A percentile compares a stretch with the other conserved stretches of the same genome.
phyloP scores from a whole-genome alignment of 2,329 filamentous ascomycete genomes.

The Xylaria digitata region DNA sequence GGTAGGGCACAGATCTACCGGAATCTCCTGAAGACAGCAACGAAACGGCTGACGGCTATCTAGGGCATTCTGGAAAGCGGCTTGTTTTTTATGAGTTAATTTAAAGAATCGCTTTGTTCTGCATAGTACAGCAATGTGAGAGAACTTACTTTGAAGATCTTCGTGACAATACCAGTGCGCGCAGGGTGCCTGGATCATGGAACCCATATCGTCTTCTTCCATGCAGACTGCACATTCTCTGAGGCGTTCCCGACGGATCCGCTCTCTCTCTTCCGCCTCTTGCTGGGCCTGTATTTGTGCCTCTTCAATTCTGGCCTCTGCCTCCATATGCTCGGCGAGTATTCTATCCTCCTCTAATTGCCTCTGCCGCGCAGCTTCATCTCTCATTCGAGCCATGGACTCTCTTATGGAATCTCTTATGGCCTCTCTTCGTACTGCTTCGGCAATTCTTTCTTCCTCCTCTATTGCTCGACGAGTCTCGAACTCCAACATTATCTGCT shows the following conservation, averaged over 20 bases:
- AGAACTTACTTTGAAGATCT: slow-evolving; percentile 28
- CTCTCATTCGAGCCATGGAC: slow-evolving; percentile 22
- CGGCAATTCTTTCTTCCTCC: slow-evolving; percentile 24
- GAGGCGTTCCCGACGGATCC: slow-evolving; percentile 12
- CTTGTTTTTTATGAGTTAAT: too few relatives aligned
- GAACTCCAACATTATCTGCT: slow-evolving; percentile 19
- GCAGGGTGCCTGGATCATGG: slow-evolving; percentile 26
- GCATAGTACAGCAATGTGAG: background rate
- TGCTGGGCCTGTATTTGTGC: slow-evolving; percentile 6
- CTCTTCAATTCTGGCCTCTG: slow-evolving; percentile 15
- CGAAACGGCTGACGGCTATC: too few relatives aligned
- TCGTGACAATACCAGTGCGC: slow-evolving; percentile 26
- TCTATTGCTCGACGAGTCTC: slow-evolving; percentile 19
- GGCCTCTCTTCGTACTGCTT: slow-evolving; percentile 14
- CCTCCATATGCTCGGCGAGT: slow-evolving; percentile 17
- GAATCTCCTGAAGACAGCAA: too few relatives aligned
- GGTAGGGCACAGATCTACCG: too few relatives aligned
- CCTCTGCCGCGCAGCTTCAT: slow-evolving; percentile 22
- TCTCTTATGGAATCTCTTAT: slow-evolving; percentile 12
- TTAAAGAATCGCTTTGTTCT: too few relatives aligned
- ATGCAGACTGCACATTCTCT: slow-evolving; percentile 31
- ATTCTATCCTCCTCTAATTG: slow-evolving; percentile 24
- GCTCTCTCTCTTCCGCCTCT: slow-evolving; percentile 20
- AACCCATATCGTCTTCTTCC: slow-evolving; percentile 22
- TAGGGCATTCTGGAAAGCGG: too few relatives aligned